These are phyloP conservation scores for Hypocrella siamensis DNA, from an alignment of 2,329 filamentous ascomycete genomes.

Conservation along the genomic window DNA sequence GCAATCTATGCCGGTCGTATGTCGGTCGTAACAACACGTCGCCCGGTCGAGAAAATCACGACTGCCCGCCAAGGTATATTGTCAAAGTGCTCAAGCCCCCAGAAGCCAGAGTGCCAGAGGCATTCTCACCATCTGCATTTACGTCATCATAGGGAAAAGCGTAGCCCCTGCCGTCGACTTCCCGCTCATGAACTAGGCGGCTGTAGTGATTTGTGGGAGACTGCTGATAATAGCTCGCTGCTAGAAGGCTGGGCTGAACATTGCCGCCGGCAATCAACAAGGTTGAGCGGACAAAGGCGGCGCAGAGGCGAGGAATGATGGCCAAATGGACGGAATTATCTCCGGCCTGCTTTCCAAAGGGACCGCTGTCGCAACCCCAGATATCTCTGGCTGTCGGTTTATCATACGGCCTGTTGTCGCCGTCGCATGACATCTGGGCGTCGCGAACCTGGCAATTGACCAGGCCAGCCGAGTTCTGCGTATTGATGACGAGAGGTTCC, in stretches of 20 bases:
- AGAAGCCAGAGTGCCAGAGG: conserved; percentile 19
- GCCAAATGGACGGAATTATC: conserved; percentile 26
- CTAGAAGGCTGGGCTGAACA: conserved; percentile 23
- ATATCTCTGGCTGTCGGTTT: conserved; percentile 29
- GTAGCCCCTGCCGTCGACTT: conserved; percentile 45
- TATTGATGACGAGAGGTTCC: conserved; percentile 24
- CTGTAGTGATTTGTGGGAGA: conserved; percentile 39
- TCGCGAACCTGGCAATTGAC: conserved; percentile 22
- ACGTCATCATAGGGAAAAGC: conserved; percentile 57
- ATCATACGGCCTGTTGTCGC: conserved; percentile 24
- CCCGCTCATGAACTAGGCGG: conserved; percentile 42
- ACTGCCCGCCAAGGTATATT: conserved; percentile 13
- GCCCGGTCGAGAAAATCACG: background rate
- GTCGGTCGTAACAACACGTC: too few relatives aligned
- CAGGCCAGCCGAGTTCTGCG: conserved; percentile 21
- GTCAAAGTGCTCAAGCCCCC: conserved; percentile 11
- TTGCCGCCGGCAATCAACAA: conserved; percentile 29
- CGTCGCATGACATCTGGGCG: conserved; percentile 20
- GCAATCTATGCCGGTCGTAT: too few relatives aligned
- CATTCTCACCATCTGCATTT: conserved; percentile 38
- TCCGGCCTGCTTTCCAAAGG: conserved; percentile 20
- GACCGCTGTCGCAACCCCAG: conserved; percentile 34
- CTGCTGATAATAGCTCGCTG: conserved; percentile 26
- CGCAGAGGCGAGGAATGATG: conserved; percentile 31
- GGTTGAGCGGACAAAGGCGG: conserved; percentile 32